Base-by-base conservation (phyloP, 2,329 filamentous ascomycete genomes). In the Hypomyces perniciosus region DNA sequence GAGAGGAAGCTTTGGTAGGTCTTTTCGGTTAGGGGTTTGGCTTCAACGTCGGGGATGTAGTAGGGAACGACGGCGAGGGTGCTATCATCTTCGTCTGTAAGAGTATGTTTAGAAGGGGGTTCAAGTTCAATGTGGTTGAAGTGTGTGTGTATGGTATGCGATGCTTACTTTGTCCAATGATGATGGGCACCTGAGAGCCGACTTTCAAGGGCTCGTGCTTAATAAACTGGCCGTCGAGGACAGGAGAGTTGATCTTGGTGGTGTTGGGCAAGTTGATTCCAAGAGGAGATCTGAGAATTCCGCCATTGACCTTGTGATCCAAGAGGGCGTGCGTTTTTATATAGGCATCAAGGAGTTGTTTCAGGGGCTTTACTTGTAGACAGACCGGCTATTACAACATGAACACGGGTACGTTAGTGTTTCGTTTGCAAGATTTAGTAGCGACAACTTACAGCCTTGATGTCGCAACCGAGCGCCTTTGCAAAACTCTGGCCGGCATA, bases 1-100 rank as follows among this genome's bases (percentile, higher is more conserved):
- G 46, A 44, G 8, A 58, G 39, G 26, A 58, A 56, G 1, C 44
- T 5, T 12, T 51, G 51, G 41, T 58, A 57, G 35, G 56, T 58
- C 5, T 13, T 31, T 45, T 56, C 51, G 1, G 48, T 56, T n/a
- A 58, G 30, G 6, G 44, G 5, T 3, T 13, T 4, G 4, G 8
- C 8, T 4, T 30, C 10, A 6, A 6, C n/a, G 30, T 20, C 10
- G 39, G 12, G 26, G 2, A 55, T 12, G 4, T 49, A 46, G 4
- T 28, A 40, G 10, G 56, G 55, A 9, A 58, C 13, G 6, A 54
- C 51, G 12, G 56, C 48, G 1, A 58, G 47, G 6, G 53, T 46
- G 13, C 49, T 44, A 35, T 57, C 56, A 9, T 46, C 8, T 28
- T 52, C 29, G 30, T 50, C 56, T 58, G 37, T 13, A 3, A 4